These are phyloP conservation scores for Magnusiomyces suaveolens DNA, from an alignment of 1,139 yeast species.

Conservation along the genomic window DNA sequence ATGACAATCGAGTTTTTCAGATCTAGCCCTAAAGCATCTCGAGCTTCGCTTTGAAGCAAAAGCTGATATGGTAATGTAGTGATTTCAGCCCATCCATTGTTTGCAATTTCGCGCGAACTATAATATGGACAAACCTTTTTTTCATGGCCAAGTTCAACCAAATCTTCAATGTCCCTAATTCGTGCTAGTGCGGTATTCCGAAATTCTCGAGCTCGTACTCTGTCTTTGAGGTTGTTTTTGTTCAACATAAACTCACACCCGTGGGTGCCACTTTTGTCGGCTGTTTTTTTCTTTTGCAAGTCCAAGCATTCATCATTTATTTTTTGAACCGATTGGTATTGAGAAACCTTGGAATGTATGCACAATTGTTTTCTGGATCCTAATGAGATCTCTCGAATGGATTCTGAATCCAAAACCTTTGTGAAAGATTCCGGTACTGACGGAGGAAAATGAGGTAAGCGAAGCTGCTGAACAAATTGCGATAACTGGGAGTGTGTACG, in stretches of 20 bases:
- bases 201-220: constrained; percentile 38
- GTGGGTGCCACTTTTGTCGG: constrained; percentile 17
- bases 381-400: constrained; percentile 21
- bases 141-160: constrained; percentile 50
- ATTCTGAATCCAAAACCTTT: constrained; percentile 14
- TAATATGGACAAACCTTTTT: constrained; percentile 74
- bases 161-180: constrained; percentile 76
- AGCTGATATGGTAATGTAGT: constrained; percentile 82
- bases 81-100: constrained; percentile 47
- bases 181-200: constrained; percentile 51
- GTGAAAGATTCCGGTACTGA: constrained; percentile 29
- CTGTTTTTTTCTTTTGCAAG: constrained; percentile 40
- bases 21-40: constrained; percentile 51
- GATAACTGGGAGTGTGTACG: constrained; percentile 85
- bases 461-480: constrained; percentile 71
- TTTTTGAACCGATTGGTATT: constrained; percentile 40
- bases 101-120: constrained; percentile 39
- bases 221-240: constrained; percentile 29
- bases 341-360: constrained; percentile 53
- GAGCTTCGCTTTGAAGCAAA: constrained; percentile 53
- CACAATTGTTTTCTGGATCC: constrained; percentile 86
- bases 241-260: constrained; percentile 46
- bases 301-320: constrained; percentile 81
- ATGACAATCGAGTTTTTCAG: constrained; percentile 59
- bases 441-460: constrained; percentile 55